phyloP scores from a whole-genome alignment of 768 basidiomycete species.

The Solioccasus polychromus region DNA sequence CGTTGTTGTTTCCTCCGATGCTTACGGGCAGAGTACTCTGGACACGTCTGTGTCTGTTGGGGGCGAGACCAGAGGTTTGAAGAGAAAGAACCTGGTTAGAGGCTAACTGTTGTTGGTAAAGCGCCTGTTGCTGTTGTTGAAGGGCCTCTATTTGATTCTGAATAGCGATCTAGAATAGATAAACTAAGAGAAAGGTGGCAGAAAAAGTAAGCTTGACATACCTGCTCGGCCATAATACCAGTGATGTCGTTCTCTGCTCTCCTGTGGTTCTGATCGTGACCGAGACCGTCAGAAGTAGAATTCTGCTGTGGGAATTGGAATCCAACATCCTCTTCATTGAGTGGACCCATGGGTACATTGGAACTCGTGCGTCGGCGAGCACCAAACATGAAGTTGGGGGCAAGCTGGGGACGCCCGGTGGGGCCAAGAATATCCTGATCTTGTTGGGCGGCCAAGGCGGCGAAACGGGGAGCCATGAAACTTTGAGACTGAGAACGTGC shows the following conservation, averaged over 20 bases:
- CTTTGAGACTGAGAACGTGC: constrained; percentile 77
- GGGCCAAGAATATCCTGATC: constrained; percentile 63
- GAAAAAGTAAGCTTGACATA: constrained; percentile 30
- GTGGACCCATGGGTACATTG: constrained; percentile 57
- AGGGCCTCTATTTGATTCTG: constrained; percentile 89
- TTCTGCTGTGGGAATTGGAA: constrained; percentile 78
- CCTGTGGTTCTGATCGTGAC: constrained; percentile 44
- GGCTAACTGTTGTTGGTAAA: constrained; percentile 88
- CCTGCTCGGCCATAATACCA: constrained; percentile 96
- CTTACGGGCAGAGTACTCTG: constrained; percentile 79
- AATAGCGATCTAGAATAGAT: constrained; percentile 64
- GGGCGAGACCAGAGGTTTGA: constrained; percentile 72
- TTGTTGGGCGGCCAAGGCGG: constrained; percentile 71
- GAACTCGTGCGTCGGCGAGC: constrained; percentile 53
- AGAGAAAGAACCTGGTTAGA: constrained; percentile 82
- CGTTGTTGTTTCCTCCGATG: constrained; percentile 43
- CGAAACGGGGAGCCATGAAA: constrained; percentile 88
- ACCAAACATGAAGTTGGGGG: constrained; percentile 91
- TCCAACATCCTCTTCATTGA: constrained; percentile 75
- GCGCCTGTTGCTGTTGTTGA: constrained; percentile 85
- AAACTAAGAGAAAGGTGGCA: constrained; percentile 2
- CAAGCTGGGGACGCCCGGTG: constrained; percentile 82
- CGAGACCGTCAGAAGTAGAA: constrained; percentile 22
- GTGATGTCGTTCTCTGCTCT: constrained; percentile 73
- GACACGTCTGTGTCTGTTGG: constrained; percentile 77